Conservation (phyloP, 768 basidiomycete species). For the Mycena vulgaris region DNA sequence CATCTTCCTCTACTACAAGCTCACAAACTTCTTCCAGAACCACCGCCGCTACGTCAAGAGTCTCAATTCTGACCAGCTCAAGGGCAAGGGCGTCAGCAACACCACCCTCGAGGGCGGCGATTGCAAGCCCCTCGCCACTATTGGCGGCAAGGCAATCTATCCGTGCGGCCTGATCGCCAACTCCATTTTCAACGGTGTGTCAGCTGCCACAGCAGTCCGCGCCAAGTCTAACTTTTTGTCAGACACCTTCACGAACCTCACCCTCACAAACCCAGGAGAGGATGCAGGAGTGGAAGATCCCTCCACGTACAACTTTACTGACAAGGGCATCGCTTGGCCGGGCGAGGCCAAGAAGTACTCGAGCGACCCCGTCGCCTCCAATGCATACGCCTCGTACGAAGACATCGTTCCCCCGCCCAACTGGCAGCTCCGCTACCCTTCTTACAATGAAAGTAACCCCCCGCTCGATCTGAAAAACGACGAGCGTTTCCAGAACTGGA, state of each 20-base stretch:
- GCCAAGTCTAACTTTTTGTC: slow-evolving; percentile 16
- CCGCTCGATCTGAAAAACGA: slow-evolving; percentile 80
- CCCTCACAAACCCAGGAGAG: slow-evolving; percentile 67
- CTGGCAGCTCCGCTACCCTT: slow-evolving; percentile 83
- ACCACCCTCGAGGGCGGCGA: slow-evolving; percentile 74
- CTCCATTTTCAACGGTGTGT: slow-evolving; percentile 93
- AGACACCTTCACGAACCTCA: slow-evolving; percentile 87
- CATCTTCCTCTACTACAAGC: slow-evolving; percentile 96
- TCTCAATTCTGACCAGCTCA: slow-evolving; percentile 86
- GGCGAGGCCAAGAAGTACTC: slow-evolving; percentile 95
- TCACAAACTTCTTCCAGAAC: slow-evolving; percentile 98
- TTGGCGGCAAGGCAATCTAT: slow-evolving; percentile 76
- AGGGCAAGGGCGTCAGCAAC: slow-evolving; percentile 73
- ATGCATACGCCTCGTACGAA: slow-evolving; percentile 70
- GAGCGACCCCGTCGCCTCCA: slow-evolving; percentile 60
- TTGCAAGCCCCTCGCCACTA: slow-evolving; percentile 89
- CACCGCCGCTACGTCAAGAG: slow-evolving; percentile 98
- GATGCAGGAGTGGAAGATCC: slow-evolving; percentile 61
- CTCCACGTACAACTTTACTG: slow-evolving; percentile 80
- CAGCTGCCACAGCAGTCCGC: background rate
- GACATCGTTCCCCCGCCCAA: slow-evolving; percentile 94
- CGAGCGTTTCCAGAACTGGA: slow-evolving; percentile 99
- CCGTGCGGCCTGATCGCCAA: slow-evolving; percentile 99
- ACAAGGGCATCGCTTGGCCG: slow-evolving; percentile 93
- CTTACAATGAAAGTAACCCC: slow-evolving; percentile 75